These are phyloP conservation scores for Suillus alpinus DNA, from an alignment of 768 basidiomycete genomes.

Conservation along the genomic window DNA sequence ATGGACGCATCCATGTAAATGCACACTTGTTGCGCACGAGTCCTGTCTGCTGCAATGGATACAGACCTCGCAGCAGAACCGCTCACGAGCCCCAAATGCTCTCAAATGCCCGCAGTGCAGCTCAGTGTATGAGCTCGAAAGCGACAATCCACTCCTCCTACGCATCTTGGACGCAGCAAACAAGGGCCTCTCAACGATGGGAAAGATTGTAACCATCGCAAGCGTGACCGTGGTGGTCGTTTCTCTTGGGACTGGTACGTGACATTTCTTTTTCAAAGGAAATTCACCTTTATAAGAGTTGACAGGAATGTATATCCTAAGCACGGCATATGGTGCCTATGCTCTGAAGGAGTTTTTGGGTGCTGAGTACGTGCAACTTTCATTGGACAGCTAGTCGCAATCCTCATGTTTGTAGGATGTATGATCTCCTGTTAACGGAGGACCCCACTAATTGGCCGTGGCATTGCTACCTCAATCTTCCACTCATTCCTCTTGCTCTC, in stretches of 20 bases:
- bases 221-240: constrained; percentile 49
- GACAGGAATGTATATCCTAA: constrained; percentile 45
- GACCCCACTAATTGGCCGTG: constrained; percentile 74
- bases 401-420: constrained; percentile 44
- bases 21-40: constrained; percentile 80
- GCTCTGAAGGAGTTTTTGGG: constrained; percentile 71
- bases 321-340: constrained; percentile 70
- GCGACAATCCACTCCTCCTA: constrained; percentile 55
- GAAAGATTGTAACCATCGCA: constrained; percentile 49
- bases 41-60: constrained; percentile 80
- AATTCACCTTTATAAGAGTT: constrained; percentile 30
- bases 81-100: constrained; percentile 54
- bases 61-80: constrained; percentile 59
- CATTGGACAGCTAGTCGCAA: background rate
- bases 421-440: constrained; percentile 58
- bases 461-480: constrained; percentile 73
- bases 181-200: constrained; percentile 45
- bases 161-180: constrained; percentile 51
- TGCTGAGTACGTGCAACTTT: constrained; percentile 45
- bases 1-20: constrained; percentile 82
- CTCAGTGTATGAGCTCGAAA: constrained; percentile 62
- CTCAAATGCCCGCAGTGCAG: constrained; percentile 82
- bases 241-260: constrained; percentile 62
- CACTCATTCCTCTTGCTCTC: constrained; percentile 65
- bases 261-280: background rate